Conservation (phyloP, 176 grass and related monocot species). For the Aegilops umbellulata region DNA sequence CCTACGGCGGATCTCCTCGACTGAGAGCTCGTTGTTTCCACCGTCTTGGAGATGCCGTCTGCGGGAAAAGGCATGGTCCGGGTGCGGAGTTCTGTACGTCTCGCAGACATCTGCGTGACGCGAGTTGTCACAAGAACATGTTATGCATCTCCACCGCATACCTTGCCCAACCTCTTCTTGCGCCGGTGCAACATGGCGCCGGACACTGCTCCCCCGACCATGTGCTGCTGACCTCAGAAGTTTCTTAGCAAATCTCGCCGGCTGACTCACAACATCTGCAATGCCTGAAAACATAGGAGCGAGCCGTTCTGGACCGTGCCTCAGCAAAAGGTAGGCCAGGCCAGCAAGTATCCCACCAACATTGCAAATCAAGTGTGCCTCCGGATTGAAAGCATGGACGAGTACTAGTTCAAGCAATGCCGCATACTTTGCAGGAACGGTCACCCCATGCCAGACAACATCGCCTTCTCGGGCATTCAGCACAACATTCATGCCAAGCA, state of each 20-base stretch:
- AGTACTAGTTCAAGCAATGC: slow-evolving; percentile 82
- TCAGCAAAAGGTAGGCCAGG: slow-evolving; percentile 60
- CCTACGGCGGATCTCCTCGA: slow-evolving; percentile 67
- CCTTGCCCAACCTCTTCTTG: slow-evolving; percentile 3
- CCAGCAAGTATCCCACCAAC: slow-evolving; percentile 88
- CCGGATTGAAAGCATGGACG: slow-evolving; percentile 77
- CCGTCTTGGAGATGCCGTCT: slow-evolving; percentile 19
- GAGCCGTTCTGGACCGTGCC: slow-evolving; percentile 37
- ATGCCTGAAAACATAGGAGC: slow-evolving; percentile 45
- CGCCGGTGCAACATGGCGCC: neutral
- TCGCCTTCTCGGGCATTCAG: slow-evolving; percentile 53
- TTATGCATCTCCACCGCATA: slow-evolving; percentile 77
- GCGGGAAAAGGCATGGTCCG: slow-evolving; percentile 18
- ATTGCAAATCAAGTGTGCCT: slow-evolving; percentile 60
- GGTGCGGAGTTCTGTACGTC: slow-evolving; percentile 58
- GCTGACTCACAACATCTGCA: slow-evolving; percentile 52
- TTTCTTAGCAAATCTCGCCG: slow-evolving; percentile 40
- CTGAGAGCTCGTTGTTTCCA: slow-evolving; percentile 21
- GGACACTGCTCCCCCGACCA: slow-evolving; percentile 35
- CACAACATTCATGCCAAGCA: slow-evolving; percentile 88
- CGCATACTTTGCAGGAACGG: slow-evolving; percentile 70
- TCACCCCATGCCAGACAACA: slow-evolving; percentile 53
- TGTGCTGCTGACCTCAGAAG: slow-evolving; percentile 21
- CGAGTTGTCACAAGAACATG: slow-evolving; percentile 81
- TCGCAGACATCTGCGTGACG: slow-evolving; percentile 58